Percentiles rank a stretch among this genome's conserved stretches.
Conservation (phyloP, 805 yeast species). For the Sugiyamaella marilandica region DNA sequence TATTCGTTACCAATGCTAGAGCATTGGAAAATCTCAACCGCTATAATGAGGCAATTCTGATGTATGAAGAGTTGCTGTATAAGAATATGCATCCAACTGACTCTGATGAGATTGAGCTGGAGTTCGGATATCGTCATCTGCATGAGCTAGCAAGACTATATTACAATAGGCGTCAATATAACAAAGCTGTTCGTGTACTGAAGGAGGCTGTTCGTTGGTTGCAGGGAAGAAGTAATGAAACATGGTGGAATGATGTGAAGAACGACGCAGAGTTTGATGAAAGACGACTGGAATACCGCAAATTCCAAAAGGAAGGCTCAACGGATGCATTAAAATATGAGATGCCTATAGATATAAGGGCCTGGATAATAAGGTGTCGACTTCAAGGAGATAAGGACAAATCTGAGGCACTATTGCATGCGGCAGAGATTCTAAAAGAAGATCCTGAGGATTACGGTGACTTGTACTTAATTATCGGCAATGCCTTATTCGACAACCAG, state of each 20-base stretch:
- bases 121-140: conserved; percentile 83
- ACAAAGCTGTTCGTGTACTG: conserved; percentile 57
- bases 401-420: conserved; percentile 71
- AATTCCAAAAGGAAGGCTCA: neutral
- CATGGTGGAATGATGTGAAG: conserved; percentile 58
- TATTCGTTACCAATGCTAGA: conserved; percentile 18
- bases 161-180: conserved; percentile 60
- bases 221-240: conserved; percentile 58
- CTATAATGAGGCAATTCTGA: conserved; percentile 65
- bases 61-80: conserved; percentile 61
- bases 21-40: conserved; percentile 48
- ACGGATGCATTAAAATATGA: conserved; percentile 28
- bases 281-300: conserved; percentile 39
- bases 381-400: conserved; percentile 44
- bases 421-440: conserved; percentile 51
- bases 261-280: conserved; percentile 84
- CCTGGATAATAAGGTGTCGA: conserved; percentile 71
- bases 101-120: conserved; percentile 17
- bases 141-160: conserved; percentile 80
- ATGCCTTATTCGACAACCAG: conserved; percentile 62
- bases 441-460: conserved; percentile 63
- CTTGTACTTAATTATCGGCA: conserved; percentile 71
- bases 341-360: conserved; percentile 83
- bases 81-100: conserved; percentile 44
- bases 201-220: conserved; percentile 80